Conservation (phyloP, 2,329 filamentous ascomycete genomes). For the Fusarium sp. region DNA sequence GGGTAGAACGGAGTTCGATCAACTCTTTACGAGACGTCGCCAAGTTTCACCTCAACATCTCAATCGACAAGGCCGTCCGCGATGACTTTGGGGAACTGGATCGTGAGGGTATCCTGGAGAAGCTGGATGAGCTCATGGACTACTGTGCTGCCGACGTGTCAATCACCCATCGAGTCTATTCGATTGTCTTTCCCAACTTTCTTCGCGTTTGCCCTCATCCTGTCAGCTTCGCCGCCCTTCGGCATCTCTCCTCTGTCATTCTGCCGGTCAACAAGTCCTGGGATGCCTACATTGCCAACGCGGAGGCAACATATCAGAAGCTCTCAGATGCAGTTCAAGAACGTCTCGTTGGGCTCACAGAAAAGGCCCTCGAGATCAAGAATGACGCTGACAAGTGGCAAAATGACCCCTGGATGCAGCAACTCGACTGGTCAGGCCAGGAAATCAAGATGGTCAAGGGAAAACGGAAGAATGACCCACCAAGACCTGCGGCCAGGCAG, state of each 20-base stretch:
- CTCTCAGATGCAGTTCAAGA: constrained; percentile 83
- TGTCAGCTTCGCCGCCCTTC: constrained; percentile 93
- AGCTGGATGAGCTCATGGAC: constrained; percentile 85
- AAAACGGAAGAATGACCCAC: constrained; percentile 86
- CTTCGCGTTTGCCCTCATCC: constrained; percentile 92
- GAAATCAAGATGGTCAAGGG: constrained; percentile 91
- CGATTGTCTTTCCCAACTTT: constrained; percentile 92
- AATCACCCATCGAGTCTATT: constrained; percentile 93
- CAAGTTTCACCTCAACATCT: constrained; percentile 92
- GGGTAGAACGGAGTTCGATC: constrained; percentile 93
- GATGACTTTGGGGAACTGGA: constrained; percentile 89
- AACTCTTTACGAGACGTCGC: constrained; percentile 97
- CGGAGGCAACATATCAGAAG: constrained; percentile 85
- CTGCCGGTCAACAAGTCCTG: constrained; percentile 90
- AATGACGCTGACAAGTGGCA: constrained; percentile 75
- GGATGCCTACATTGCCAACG: constrained; percentile 85
- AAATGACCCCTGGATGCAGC: constrained; percentile 89
- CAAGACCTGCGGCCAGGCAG: constrained; percentile 82
- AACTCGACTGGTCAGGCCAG: constrained; percentile 96
- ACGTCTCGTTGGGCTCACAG: constrained; percentile 77
- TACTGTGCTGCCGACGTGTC: constrained; percentile 96
- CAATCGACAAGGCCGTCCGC: constrained; percentile 89
- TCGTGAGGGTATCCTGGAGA: constrained; percentile 74
- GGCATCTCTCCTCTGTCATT: constrained; percentile 94
- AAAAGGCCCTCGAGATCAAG: constrained; percentile 82